Evolutionary conservation across 257 asterid species (phyloP), one percentile per base, ranked within the genome.

Genomic region (Ehretia macrophylla): DNA sequence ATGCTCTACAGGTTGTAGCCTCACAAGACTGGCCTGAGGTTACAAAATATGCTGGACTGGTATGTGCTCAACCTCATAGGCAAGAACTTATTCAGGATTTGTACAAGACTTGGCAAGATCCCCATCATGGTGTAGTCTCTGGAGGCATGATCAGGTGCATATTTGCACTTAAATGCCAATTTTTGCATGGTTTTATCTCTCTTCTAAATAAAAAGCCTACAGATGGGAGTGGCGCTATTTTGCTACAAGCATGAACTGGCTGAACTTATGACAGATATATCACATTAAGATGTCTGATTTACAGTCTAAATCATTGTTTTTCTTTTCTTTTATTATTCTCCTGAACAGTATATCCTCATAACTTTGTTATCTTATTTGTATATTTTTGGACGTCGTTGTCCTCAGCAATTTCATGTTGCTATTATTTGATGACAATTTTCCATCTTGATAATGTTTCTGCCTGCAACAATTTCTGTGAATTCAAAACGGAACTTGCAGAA

Each of bases 1-100:
- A 22, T 21, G 38, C 32, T 12, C 42, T 46, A 20, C 40, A 72
- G 77, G 77, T 72, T 57, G 77, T 72, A 45, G 77, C 77, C n/a
- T 72, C 77, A 20, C 77, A 72, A 63, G 77, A 72, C 57, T 72
- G 77, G 77, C 77, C 77, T 0, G 73, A 72, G 53, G 69, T 72
- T 18, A 67, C 77, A 4, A 72, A 59, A 51, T 72, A 72, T 62
- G 66, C 77, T 0, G 69, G 77, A 17, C 45, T 72, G 52, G 77
- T 67, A 3, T 55, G 77, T 16, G 77, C 77, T 55, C 77, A 72
- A 49, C 66, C 77, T 51, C 77, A 65, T 5, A 55, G 77, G 42
- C 77, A 72, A 44, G 77, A 72, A 46, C 58, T 72, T 12, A 72
- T 72, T 67, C 69, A 72, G 62, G 77, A 72, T 42, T 47, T 72